phyloP scores from a whole-genome alignment of 192 early-diverging fungal genomes.

The Coemansia reversa region DNA sequence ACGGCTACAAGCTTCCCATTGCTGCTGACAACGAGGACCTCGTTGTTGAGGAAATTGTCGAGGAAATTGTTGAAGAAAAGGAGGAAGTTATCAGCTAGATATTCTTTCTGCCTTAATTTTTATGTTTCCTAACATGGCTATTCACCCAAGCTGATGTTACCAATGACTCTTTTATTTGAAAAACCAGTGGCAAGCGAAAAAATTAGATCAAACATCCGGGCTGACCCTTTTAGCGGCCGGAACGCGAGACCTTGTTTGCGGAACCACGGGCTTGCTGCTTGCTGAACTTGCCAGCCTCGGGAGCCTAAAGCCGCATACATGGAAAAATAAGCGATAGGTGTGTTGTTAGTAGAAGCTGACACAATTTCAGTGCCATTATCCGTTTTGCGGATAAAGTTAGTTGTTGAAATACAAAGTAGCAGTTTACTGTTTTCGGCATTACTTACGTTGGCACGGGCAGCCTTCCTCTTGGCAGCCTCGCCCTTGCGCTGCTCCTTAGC shows the following conservation, averaged over 20 bases:
- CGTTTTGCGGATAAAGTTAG: too few relatives aligned
- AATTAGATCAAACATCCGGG: slow-evolving; percentile 3
- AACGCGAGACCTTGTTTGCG: slow-evolving; percentile 39
- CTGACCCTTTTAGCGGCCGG: slow-evolving; percentile 30
- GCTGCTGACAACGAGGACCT: slow-evolving; percentile 88
- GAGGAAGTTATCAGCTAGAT: slow-evolving; percentile 47
- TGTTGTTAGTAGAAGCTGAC: too few relatives aligned
- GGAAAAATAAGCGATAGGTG: too few relatives aligned
- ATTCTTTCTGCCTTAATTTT: slow-evolving; percentile 1
- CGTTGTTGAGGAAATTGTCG: slow-evolving; percentile 84
- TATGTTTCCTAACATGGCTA: not conserved
- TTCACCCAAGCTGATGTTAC: too few relatives aligned
- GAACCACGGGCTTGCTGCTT: slow-evolving; percentile 47
- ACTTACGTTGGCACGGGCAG: slow-evolving; percentile 70
- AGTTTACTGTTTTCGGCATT: too few relatives aligned
- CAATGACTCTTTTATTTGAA: slow-evolving; percentile 1
- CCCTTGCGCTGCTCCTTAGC: slow-evolving; percentile 93
- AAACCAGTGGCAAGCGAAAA: slow-evolving; percentile 5
- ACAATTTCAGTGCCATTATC: too few relatives aligned
- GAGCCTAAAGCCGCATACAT: slow-evolving; percentile 22
- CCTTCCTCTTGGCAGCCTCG: slow-evolving; percentile 82
- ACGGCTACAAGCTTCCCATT: slow-evolving; percentile 68
- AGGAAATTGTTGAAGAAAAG: slow-evolving; percentile 61
- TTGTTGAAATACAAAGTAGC: too few relatives aligned
- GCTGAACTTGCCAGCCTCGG: slow-evolving; percentile 33